Evolutionary conservation across 352 stramenopile species (phyloP).

Genomic region (Globisporangium cederbergense): DNA sequence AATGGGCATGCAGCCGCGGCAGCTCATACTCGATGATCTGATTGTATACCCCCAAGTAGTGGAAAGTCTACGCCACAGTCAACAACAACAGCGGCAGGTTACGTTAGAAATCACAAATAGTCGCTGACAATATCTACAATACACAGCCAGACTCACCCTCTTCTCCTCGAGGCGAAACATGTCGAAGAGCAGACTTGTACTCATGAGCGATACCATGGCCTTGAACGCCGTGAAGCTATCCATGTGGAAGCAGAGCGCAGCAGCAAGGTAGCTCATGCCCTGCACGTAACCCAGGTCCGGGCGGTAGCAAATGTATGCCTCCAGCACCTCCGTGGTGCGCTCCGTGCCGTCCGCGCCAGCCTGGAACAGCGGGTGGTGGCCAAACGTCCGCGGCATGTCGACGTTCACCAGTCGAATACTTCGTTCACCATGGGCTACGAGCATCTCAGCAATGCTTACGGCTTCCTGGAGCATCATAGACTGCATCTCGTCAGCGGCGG

Average conservation of each 20-base stretch:
- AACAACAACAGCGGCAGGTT: constrained; percentile 8
- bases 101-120: background rate
- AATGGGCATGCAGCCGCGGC: constrained; percentile 54
- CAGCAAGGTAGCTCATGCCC: constrained; percentile 87
- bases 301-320: constrained; percentile 86
- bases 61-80: constrained; percentile 59
- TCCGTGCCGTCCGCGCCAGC: constrained; percentile 63
- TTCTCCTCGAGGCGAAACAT: constrained; percentile 84
- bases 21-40: constrained; percentile 80
- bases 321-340: constrained; percentile 75
- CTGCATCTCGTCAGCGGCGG: background rate
- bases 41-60: constrained; percentile 80
- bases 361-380: constrained; percentile 77
- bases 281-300: constrained; percentile 85
- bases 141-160: constrained; percentile 38
- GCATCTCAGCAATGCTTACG: constrained; percentile 74
- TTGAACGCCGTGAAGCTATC: constrained; percentile 88
- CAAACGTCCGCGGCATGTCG: constrained; percentile 86
- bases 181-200: constrained; percentile 82
- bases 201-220: constrained; percentile 77
- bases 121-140: background rate
- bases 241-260: constrained; percentile 83
- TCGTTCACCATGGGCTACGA: constrained; percentile 74
- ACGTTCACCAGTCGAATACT: constrained; percentile 82
- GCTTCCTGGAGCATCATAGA: constrained; percentile 53